A percentile compares a stretch with the other conserved stretches of the same genome.
These are phyloP conservation scores for Poa annua DNA, from an alignment of 176 grass and related monocot genomes.

Conservation along the genomic window DNA sequence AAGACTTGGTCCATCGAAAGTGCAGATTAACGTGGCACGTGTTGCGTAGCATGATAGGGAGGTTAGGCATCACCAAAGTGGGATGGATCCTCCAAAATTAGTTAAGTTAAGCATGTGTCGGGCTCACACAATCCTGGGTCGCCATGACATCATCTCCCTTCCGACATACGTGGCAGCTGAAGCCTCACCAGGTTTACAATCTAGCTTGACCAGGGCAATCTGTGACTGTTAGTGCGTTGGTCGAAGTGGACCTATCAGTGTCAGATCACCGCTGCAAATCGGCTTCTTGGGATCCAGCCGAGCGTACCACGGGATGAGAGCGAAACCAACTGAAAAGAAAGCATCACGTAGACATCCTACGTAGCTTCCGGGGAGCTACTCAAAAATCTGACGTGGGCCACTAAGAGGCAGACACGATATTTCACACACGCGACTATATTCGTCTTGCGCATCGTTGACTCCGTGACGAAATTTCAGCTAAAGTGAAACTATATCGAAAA, in stretches of 20 bases:
- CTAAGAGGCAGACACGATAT: background rate
- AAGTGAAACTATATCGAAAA: no score
- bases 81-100: background rate
- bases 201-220: background rate
- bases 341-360: background rate
- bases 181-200: background rate
- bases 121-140: background rate
- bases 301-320: background rate
- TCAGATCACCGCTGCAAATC: constrained; percentile 17
- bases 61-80: background rate
- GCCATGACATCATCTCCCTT: background rate
- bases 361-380: background rate
- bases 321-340: background rate
- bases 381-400: background rate
- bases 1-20: background rate
- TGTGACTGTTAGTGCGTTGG: background rate
- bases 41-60: constrained; percentile 4
- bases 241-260: constrained; percentile 19
- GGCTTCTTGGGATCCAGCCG: constrained; percentile 29
- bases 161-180: background rate
- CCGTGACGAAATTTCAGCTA: no score
- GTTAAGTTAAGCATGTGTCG: background rate
- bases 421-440: background rate
- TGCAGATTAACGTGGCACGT: constrained; percentile 4
- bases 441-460: background rate